Percentiles rank a stretch among this genome's conserved stretches.
Evolutionary conservation across 2,329 filamentous ascomycete genomes (phyloP).

Genomic region (Corynespora cassiicola): DNA sequence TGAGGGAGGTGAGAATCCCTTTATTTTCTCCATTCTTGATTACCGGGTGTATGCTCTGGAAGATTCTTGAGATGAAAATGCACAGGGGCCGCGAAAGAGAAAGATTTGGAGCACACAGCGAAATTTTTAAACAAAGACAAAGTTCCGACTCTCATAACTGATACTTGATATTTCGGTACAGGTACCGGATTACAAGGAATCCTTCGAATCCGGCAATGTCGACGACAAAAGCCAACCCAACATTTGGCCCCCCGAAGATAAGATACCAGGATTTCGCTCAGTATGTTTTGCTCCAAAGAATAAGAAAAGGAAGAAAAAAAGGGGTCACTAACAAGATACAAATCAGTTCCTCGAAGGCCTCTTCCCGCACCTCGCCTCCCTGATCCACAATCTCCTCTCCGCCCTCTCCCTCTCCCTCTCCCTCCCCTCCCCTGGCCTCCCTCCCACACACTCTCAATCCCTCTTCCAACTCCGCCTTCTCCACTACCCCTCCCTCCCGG

Average conservation of each 20-base stretch:
- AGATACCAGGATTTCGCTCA: constrained; percentile 47
- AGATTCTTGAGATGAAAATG: too few relatives aligned
- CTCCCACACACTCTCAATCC: constrained; percentile 27
- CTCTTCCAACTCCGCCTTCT: constrained; percentile 45
- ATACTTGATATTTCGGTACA: not conserved
- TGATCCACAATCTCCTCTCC: constrained; percentile 34
- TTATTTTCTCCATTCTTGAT: too few relatives aligned
- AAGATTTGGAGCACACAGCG: too few relatives aligned
- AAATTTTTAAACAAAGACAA: too few relatives aligned
- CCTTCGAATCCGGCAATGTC: constrained; percentile 39
- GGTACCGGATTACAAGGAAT: constrained; percentile 42
- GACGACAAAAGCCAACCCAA: constrained; percentile 42
- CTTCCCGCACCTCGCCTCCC: constrained; percentile 24
- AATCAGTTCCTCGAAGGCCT: constrained; percentile 33
- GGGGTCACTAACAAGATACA: too few relatives aligned
- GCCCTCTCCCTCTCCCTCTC: constrained; percentile 33
- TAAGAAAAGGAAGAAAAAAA: too few relatives aligned
- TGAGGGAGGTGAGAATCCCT: constrained; percentile 22
- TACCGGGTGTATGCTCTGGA: too few relatives aligned
- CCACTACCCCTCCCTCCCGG: constrained; percentile 47
- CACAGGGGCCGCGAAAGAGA: too few relatives aligned
- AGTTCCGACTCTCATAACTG: not conserved
- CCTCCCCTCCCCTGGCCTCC: constrained; percentile 21
- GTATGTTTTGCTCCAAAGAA: too few relatives aligned
- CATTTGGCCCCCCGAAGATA: constrained; percentile 48